Evolutionary conservation across 148 eudicot genomes (phyloP), one percentile per base, ranked within the genome.

Genomic region (Cornus kousa): DNA sequence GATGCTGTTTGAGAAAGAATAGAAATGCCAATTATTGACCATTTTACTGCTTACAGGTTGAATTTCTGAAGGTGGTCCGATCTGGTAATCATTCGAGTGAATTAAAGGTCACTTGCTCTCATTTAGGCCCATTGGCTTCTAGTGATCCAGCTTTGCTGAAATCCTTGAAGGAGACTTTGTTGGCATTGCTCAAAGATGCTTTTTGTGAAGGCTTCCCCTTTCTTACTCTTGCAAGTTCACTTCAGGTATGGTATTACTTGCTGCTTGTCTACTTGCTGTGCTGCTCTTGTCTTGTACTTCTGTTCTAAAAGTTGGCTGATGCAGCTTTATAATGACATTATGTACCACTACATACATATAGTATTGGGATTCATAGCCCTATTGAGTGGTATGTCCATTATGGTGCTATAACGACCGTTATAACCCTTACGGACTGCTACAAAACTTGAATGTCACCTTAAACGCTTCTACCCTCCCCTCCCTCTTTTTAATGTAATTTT

Each of bases 81-180:
- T 81, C 87, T 22, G 99, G 98, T 76, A 93, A 96, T 83, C 74
- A 83, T 79, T 74, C 97, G 57, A 68, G 87, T 78, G 98, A 98
- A 53, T 82, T 96, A 72, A 90, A 84, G 85, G 89, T 96, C 85
- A 98, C 99, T 65, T 87, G 87, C 77, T 85, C 97, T 40, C 87
- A 89, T 85, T 87, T 96, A 74, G 99, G 99, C 48, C 97, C 97
- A 75, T 87, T 96, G 81, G 99, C 94, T 71, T 82, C 97, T 76
- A 85, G 79, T 31, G 87, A 91, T 84, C 88, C 90, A 9, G 75
- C 87, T 77, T 82, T 96, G 88, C 81, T 93, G 79, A 90, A 89
- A 83, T 95, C 98, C 73, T 82, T 96, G 80, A 96, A 96, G 77
- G 98, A 91, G 85, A 93, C 99, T 0, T 80, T 93, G 77, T 70